Evolutionary conservation across 2,329 filamentous ascomycete genomes (phyloP), one percentile per base, ranked within the genome.

Genomic region (Tolypocladium inflatum): DNA sequence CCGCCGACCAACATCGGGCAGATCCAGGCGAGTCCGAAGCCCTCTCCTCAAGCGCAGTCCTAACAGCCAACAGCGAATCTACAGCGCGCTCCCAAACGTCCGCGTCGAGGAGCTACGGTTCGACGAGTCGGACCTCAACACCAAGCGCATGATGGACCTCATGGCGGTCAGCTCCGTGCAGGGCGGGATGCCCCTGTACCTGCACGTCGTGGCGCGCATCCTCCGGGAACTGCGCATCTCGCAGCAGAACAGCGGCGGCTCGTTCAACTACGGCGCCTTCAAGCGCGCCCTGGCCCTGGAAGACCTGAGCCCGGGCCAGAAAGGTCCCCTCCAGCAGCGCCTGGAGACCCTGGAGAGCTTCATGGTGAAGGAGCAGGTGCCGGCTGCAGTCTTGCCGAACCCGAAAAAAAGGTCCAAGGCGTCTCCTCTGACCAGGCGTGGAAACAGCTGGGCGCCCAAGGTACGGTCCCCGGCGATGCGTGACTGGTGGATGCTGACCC

Each of bases 101-200:
- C 66, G 61, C 0, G 77, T 87, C 0, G 70, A 79, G 9, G 74
- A 76, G 2, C 73, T 87, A 4, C 73, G 76, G 0, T 70, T 87
- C 4, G 74, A 79, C 45, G 71, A 83, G 38, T 60, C 66, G 0
- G 71, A 85, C 39, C 74, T 88, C 2, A 84, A 82, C 60, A 83
- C 82, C 0, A 75, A 78, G 51, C 73, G 81, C 0, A 84, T 87
- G 78, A 69, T 83, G 13, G 79, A 82, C 10, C 70, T 87, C 0
- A 87, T 87, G 83, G 81, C 80, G 0, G 76, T 84, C 21, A 70
- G 65, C 48, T 66, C 65, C 1, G 54, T 62, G 9, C 62, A 66
- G 0, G 74, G 71, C 0, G 68, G 70, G 1, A 71, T 77, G 55
- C 84, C 84, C 0, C 73, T 88, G 0, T 88, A 88, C 62, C 75